These are phyloP conservation scores for Candida koratica DNA, from an alignment of 805 yeast species.

Conservation along the genomic window DNA sequence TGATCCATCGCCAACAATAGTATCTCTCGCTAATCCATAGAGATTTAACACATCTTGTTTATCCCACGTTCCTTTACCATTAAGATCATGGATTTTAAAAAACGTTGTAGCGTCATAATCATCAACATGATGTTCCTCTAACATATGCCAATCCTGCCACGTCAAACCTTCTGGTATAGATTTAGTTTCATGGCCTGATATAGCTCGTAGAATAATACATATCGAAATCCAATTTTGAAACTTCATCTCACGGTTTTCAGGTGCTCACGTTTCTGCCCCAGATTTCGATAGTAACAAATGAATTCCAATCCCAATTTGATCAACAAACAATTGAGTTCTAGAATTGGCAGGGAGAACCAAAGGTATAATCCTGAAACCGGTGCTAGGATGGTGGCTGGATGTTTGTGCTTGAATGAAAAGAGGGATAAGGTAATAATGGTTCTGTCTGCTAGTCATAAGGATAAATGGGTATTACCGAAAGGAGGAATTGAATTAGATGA, in stretches of 20 bases:
- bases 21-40: constrained; percentile 73
- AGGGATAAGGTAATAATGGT: constrained; percentile 70
- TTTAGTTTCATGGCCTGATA: not conserved
- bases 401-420: constrained; percentile 62
- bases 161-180: constrained; percentile 46
- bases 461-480: constrained; percentile 87
- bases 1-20: constrained; percentile 80
- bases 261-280: constrained; percentile 5
- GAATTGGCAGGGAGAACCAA: constrained; percentile 59
- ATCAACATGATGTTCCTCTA: constrained; percentile 77
- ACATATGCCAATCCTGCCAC: constrained; percentile 92
- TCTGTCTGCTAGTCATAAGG: constrained; percentile 63
- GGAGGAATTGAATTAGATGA: constrained; percentile 95
- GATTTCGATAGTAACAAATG: constrained; percentile 1
- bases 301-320: constrained; percentile 11
- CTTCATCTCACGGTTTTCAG: constrained; percentile 1
- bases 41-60: constrained; percentile 65
- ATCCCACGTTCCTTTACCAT: constrained; percentile 54
- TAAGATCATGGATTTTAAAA: constrained; percentile 75
- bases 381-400: constrained; percentile 90
- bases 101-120: constrained; percentile 70
- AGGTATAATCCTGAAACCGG: constrained; percentile 58
- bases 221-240: not conserved
- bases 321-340: constrained; percentile 20
- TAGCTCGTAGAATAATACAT: no score